Conservation (phyloP, 176 grass and related monocot species). For the Oryza glumipatula region DNA sequence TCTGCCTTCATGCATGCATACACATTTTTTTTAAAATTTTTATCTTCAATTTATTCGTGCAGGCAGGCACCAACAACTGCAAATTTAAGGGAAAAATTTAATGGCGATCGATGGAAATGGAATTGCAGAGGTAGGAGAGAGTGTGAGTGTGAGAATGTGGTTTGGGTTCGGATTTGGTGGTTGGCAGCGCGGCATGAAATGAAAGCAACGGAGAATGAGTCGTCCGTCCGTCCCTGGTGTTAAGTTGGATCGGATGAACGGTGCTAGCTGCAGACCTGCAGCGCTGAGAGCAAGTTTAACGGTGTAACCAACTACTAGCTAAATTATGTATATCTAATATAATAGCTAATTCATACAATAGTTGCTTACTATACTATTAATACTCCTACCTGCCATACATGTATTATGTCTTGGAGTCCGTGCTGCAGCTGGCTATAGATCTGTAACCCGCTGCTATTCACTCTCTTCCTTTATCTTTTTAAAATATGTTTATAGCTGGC, state of each 20-base stretch:
- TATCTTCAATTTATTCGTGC: too few relatives aligned
- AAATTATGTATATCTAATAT: too few relatives aligned
- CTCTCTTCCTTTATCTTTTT: too few relatives aligned
- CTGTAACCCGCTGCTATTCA: too few relatives aligned
- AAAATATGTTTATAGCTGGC: too few relatives aligned
- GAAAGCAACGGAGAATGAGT: conserved; percentile 17
- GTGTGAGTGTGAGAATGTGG: not conserved
- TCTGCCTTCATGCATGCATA: not conserved
- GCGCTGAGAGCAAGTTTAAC: too few relatives aligned
- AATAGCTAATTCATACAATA: too few relatives aligned
- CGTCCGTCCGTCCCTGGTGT: not conserved
- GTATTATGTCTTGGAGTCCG: too few relatives aligned
- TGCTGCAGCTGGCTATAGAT: too few relatives aligned
- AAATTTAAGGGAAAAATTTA: not conserved
- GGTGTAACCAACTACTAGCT: too few relatives aligned
- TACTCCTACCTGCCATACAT: too few relatives aligned
- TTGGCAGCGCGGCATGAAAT: conserved; percentile 35
- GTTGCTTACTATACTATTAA: too few relatives aligned
- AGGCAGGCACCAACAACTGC: not conserved
- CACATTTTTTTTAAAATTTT: not conserved
- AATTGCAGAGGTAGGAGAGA: not conserved
- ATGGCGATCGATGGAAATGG: not conserved
- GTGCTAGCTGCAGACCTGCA: not conserved
- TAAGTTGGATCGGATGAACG: conserved; percentile 4
- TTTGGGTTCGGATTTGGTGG: not conserved